Conservation (phyloP, 768 basidiomycete species). For the Boletus fagicola region DNA sequence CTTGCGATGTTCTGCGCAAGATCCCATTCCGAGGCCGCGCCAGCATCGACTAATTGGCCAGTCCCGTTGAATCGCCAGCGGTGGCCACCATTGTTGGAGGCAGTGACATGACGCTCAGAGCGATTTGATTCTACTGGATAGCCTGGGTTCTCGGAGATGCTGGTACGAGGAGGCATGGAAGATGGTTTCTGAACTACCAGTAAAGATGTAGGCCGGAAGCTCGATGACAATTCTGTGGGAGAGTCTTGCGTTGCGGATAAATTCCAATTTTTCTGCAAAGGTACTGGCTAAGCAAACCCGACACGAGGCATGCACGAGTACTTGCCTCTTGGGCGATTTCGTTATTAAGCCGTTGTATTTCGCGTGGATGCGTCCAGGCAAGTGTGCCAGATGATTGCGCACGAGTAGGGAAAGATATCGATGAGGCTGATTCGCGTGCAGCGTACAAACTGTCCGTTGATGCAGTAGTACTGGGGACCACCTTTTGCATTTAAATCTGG, state of each 20-base stretch:
- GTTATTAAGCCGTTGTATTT: slow-evolving; percentile 33
- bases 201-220: slow-evolving; percentile 32
- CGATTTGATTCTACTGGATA: slow-evolving; percentile 27
- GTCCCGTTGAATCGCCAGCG: slow-evolving; percentile 66
- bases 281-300: slow-evolving; percentile 17
- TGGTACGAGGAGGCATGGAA: slow-evolving; percentile 50
- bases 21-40: slow-evolving; percentile 60
- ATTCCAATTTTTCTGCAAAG: slow-evolving; percentile 46
- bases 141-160: slow-evolving; percentile 21
- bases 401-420: slow-evolving; percentile 31
- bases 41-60: slow-evolving; percentile 60
- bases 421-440: slow-evolving; percentile 38
- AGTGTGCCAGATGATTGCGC: slow-evolving; percentile 34
- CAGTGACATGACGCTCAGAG: slow-evolving; percentile 40
- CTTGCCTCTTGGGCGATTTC: slow-evolving; percentile 47
- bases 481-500: slow-evolving; percentile 67
- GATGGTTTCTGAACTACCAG: slow-evolving; percentile 39
- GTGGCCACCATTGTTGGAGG: slow-evolving; percentile 37
- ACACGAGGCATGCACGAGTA: slow-evolving; percentile 27
- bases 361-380: slow-evolving; percentile 51
- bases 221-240: slow-evolving; percentile 34
- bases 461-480: slow-evolving; percentile 57
- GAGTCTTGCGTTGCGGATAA: slow-evolving; percentile 41
- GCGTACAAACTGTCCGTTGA: slow-evolving; percentile 33
- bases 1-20: slow-evolving; percentile 71